Percentiles rank a stretch among this genome's conserved stretches.
Conservation (phyloP, 192 early-diverging fungal species). For the Backusella liffmaniae region DNA sequence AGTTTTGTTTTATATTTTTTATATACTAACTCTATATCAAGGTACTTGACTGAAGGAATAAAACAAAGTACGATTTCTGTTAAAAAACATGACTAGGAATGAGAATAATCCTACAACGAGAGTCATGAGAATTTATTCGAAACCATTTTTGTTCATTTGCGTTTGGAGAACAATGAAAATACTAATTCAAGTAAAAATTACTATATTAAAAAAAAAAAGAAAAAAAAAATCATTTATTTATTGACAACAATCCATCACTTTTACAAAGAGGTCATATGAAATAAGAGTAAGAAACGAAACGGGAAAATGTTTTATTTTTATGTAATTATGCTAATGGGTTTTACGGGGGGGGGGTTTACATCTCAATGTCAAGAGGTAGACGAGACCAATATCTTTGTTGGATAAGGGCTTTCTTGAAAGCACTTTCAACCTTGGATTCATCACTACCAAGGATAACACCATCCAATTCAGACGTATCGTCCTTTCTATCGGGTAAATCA, state of each 20-base stretch:
- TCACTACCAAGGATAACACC: conserved; percentile 6
- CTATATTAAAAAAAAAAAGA: not conserved
- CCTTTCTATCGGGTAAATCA: not conserved
- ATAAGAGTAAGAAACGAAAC: not conserved
- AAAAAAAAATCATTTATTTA: not conserved
- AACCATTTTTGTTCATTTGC: not conserved
- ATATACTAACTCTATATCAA: not conserved
- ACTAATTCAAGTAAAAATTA: not conserved
- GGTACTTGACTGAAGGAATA: not conserved
- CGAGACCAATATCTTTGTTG: conserved; percentile 24
- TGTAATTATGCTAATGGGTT: not conserved
- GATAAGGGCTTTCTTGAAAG: conserved; percentile 9
- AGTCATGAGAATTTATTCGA: not conserved
- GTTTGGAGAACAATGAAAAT: not conserved
- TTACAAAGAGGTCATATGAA: not conserved
- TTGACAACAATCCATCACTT: not conserved
- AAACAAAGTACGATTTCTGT: not conserved
- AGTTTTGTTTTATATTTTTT: not conserved
- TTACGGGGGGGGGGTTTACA: not conserved
- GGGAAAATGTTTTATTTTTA: not conserved
- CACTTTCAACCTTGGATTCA: not conserved
- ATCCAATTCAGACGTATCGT: not conserved
- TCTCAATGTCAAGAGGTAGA: conserved; percentile 12
- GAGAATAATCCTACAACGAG: not conserved
- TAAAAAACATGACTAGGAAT: not conserved